A percentile compares a stretch with the other conserved stretches of the same genome.
Conservation (phyloP, 331 rosid genomes). For the Malus hybrid region DNA sequence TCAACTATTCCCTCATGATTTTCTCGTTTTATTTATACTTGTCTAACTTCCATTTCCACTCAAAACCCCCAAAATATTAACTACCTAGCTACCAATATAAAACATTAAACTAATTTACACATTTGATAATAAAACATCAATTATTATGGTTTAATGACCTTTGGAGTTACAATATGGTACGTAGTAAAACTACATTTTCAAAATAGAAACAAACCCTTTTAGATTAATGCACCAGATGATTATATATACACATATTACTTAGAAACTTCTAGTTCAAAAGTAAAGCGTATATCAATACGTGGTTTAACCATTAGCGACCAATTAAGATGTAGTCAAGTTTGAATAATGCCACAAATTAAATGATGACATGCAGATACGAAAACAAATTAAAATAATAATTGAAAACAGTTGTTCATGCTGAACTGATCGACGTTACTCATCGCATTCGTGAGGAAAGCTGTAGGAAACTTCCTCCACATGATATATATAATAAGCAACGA, state of each 20-base stretch:
- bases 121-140: no score
- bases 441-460: conserved; percentile 28
- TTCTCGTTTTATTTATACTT: no score
- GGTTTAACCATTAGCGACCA: neutral
- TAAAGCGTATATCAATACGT: neutral
- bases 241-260: neutral
- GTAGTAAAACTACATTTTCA: neutral
- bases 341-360: neutral
- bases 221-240: neutral
- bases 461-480: conserved; percentile 40
- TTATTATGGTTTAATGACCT: neutral
- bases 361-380: neutral
- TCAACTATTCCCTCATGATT: no score
- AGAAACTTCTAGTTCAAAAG: neutral
- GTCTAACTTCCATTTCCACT: no score
- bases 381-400: no score
- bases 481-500: conserved; percentile 10
- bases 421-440: neutral
- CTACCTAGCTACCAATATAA: no score
- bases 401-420: neutral
- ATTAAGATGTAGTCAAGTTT: neutral
- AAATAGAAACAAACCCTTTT: neutral
- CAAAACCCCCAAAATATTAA: no score
- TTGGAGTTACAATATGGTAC: neutral
- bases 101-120: no score